These are phyloP conservation scores for Apostasia shenzhenica DNA, from an alignment of 106 monocot genomes.

Conservation along the genomic window DNA sequence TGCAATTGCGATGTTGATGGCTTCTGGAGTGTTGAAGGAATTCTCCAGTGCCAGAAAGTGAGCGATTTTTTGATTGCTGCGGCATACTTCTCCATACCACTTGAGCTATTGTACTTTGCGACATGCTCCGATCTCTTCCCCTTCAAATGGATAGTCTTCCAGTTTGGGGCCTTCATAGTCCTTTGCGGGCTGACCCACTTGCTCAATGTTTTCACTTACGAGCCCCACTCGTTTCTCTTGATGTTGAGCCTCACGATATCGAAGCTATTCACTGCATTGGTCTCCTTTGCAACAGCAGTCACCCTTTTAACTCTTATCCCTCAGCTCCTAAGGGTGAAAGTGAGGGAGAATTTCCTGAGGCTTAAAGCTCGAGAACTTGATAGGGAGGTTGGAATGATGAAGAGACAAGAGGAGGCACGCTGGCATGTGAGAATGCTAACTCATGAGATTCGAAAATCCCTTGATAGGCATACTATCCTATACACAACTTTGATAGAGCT, in stretches of 20 bases:
- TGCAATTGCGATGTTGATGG: slow-evolving; percentile 47
- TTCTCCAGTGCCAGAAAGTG: slow-evolving; percentile 54
- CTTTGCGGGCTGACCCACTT: slow-evolving; percentile 69
- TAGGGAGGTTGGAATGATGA: slow-evolving; percentile 53
- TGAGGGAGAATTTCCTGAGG: slow-evolving; percentile 59
- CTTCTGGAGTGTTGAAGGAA: slow-evolving; percentile 34
- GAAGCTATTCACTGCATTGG: slow-evolving; percentile 66
- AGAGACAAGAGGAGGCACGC: slow-evolving; percentile 52
- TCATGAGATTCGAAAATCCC: slow-evolving; percentile 62
- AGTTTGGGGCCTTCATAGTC: slow-evolving; percentile 66
- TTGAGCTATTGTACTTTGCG: slow-evolving; percentile 67
- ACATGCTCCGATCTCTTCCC: slow-evolving; percentile 52
- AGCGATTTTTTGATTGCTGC: slow-evolving; percentile 64
- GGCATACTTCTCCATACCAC: slow-evolving; percentile 78
- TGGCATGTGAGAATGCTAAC: slow-evolving; percentile 82
- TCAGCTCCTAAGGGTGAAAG: slow-evolving; percentile 60
- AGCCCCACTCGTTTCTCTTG: slow-evolving; percentile 46
- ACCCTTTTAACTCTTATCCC: slow-evolving; percentile 69
- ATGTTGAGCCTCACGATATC: slow-evolving; percentile 48
- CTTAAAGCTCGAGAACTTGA: slow-evolving; percentile 54
- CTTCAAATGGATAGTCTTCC: slow-evolving; percentile 73
- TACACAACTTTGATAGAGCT: slow-evolving; percentile 73
- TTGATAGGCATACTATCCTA: slow-evolving; percentile 59
- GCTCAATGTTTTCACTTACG: slow-evolving; percentile 67
- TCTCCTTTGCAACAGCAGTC: slow-evolving; percentile 68